Evolutionary conservation across 1,139 yeast species (phyloP).

Genomic region (Eremothecium gossypii): DNA sequence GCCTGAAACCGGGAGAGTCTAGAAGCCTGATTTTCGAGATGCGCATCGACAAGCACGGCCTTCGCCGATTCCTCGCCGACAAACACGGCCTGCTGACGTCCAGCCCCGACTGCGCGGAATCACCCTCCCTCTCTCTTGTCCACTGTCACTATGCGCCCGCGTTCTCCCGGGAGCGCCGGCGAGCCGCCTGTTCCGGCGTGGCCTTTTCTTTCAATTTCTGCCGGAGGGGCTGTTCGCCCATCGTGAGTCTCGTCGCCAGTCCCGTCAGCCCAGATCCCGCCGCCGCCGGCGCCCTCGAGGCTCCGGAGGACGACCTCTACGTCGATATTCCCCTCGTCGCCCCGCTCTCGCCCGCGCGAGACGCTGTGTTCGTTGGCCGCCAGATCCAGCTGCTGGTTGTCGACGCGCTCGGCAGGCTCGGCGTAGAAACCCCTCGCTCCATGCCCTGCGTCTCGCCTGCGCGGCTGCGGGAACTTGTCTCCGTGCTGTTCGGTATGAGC

Average conservation of each 20-base stretch:
- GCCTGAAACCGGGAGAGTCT: conserved; percentile 7
- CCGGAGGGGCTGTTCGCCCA: conserved; percentile 1
- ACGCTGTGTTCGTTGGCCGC: conserved; percentile 12
- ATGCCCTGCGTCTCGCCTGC: background rate
- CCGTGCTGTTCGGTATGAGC: conserved; percentile 11
- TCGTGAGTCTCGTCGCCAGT: conserved; percentile 1
- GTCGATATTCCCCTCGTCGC: conserved; percentile 14
- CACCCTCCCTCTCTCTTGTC: no score
- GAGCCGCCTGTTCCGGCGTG: background rate
- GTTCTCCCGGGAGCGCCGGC: no score
- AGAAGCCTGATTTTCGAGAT: conserved; percentile 7
- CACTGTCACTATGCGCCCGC: no score
- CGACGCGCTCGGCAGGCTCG: conserved; percentile 6
- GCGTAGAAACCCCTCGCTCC: conserved; percentile 1
- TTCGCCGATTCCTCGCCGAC: background rate
- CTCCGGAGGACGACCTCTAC: conserved; percentile 4
- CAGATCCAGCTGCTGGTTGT: conserved; percentile 13
- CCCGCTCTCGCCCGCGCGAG: conserved; percentile 14
- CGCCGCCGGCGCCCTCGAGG: background rate
- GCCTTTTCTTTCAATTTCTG: background rate
- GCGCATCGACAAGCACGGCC: conserved; percentile 1
- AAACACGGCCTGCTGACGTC: no score
- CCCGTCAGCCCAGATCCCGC: background rate
- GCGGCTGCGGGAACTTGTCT: conserved; percentile 6
- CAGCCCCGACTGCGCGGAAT: no score